A percentile compares a stretch with the other conserved stretches of the same genome.
These are phyloP conservation scores for Sarocladiaceae sp. DNA, from an alignment of 2,329 filamentous ascomycete species.

Conservation along the genomic window DNA sequence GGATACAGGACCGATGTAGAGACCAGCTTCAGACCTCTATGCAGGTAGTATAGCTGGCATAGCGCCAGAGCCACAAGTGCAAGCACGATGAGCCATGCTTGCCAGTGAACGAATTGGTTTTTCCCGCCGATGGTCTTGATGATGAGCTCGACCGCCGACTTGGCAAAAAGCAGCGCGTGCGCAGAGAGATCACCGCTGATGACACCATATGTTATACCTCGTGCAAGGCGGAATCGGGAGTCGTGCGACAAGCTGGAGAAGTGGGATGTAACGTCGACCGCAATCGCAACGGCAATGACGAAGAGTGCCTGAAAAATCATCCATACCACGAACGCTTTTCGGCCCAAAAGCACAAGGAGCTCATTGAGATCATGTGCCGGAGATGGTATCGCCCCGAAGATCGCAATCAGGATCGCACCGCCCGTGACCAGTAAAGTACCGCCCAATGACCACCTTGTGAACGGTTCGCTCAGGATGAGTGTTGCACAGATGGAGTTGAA, in stretches of 20 bases:
- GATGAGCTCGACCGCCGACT: constrained; percentile 91
- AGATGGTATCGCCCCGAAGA: constrained; percentile 90
- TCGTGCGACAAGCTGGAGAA: constrained; percentile 53
- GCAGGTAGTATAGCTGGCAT: constrained; percentile 90
- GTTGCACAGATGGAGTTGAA: constrained; percentile 99
- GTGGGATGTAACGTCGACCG: constrained; percentile 52
- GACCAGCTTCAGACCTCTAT: constrained; percentile 87
- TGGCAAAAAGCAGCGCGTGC: constrained; percentile 88
- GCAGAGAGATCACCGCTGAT: constrained; percentile 92
- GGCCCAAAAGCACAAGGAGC: constrained; percentile 69
- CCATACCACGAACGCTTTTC: constrained; percentile 79
- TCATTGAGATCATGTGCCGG: constrained; percentile 85
- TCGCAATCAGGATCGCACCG: constrained; percentile 87
- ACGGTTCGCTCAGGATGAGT: constrained; percentile 86
- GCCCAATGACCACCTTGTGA: constrained; percentile 87
- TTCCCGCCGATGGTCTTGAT: constrained; percentile 79
- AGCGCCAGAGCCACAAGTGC: constrained; percentile 78
- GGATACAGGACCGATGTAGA: constrained; percentile 96
- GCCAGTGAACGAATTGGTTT: constrained; percentile 94
- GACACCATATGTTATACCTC: constrained; percentile 83
- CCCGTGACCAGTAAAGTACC: constrained; percentile 84
- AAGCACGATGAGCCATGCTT: constrained; percentile 88
- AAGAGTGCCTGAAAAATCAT: constrained; percentile 76
- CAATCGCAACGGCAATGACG: constrained; percentile 63
- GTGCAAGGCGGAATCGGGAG: constrained; percentile 66